Evolutionary conservation across 345 rosid genomes (phyloP).

Genomic region (Acer yangbiense): DNA sequence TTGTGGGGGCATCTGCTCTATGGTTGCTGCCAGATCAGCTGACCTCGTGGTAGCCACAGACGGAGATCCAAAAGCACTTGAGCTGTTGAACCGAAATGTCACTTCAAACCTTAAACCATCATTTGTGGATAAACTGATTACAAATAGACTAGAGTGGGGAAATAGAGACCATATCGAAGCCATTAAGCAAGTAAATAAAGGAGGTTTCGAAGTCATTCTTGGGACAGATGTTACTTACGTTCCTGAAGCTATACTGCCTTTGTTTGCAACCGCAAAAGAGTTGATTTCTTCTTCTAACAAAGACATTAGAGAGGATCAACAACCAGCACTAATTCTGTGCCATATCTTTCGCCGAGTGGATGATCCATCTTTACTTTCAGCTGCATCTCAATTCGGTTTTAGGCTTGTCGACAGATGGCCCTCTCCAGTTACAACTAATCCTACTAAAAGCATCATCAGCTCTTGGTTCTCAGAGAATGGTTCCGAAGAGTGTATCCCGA

Average conservation of each 20-base stretch:
- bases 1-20: slow-evolving; percentile 85
- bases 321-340: slow-evolving; percentile 66
- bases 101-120: slow-evolving; percentile 51
- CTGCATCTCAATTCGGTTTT: slow-evolving; percentile 70
- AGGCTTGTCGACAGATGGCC: slow-evolving; percentile 73
- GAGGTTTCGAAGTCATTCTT: slow-evolving; percentile 73
- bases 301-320: slow-evolving; percentile 24
- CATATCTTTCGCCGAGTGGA: slow-evolving; percentile 78
- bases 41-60: slow-evolving; percentile 77
- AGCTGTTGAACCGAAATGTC: slow-evolving; percentile 57
- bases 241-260: slow-evolving; percentile 64
- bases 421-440: slow-evolving; percentile 23
- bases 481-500: slow-evolving; percentile 37
- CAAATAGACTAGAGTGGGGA: slow-evolving; percentile 76
- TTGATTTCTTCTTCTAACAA: slow-evolving; percentile 42
- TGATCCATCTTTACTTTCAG: slow-evolving; percentile 63
- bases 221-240: slow-evolving; percentile 85
- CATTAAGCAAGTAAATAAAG: slow-evolving; percentile 38
- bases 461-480: slow-evolving; percentile 57
- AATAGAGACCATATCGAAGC: slow-evolving; percentile 56
- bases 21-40: slow-evolving; percentile 72
- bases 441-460: slow-evolving; percentile 41
- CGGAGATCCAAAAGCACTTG: slow-evolving; percentile 63
- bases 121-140: slow-evolving; percentile 40
- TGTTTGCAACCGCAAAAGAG: slow-evolving; percentile 76